phyloP scores from a whole-genome alignment of 257 asterid genomes.

The Dorcoceras hygrometricum region DNA sequence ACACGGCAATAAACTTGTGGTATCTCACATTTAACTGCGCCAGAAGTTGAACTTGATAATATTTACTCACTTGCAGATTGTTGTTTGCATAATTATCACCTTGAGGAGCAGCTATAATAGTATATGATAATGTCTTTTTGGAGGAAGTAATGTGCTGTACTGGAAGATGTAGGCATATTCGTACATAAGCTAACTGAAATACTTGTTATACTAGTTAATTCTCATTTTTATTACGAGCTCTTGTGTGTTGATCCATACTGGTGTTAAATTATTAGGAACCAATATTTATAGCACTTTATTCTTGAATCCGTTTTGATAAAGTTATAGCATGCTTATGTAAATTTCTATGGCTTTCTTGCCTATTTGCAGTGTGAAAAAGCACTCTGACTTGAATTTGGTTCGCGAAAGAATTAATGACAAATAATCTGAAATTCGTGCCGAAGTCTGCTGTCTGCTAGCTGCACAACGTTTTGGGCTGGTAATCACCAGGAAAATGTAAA shows the following conservation, averaged over 20 bases:
- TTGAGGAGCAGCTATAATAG: not conserved
- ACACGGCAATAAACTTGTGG: not conserved
- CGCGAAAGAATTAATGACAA: constrained; percentile 46
- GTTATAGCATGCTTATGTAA: not conserved
- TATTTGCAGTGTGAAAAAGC: constrained; percentile 58
- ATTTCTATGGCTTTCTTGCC: constrained; percentile 13
- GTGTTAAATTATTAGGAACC: not conserved
- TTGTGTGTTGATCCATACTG: too few relatives aligned
- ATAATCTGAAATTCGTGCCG: constrained; percentile 35
- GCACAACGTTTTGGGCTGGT: not conserved
- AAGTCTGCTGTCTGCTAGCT: not conserved
- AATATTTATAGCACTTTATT: not conserved
- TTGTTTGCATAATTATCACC: not conserved
- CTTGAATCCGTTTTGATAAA: not conserved
- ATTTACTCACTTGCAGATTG: not conserved
- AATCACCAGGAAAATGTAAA: not conserved
- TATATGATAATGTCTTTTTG: not conserved
- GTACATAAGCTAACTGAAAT: not conserved
- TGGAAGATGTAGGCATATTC: not conserved
- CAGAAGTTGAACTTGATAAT: not conserved
- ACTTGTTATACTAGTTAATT: not conserved
- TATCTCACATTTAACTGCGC: not conserved
- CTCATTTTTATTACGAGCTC: too few relatives aligned
- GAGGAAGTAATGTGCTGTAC: not conserved
- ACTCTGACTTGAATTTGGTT: constrained; percentile 48